Conservation (phyloP, 306 rosid species). For the Cercis canadensis region DNA sequence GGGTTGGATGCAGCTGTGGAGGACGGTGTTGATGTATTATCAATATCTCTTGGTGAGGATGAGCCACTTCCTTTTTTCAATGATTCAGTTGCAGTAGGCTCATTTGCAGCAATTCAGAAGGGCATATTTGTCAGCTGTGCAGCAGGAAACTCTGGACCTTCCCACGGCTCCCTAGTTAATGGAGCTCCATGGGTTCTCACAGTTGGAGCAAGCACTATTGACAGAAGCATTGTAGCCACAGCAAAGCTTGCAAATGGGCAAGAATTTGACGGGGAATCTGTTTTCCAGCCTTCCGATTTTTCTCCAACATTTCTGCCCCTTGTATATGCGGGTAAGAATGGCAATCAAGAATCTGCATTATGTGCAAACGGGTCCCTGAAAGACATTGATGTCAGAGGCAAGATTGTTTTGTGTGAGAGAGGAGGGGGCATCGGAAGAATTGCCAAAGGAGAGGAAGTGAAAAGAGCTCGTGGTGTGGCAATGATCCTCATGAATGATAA, state of each 20-base stretch:
- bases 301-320: conserved; percentile 48
- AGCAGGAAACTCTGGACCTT: conserved; percentile 74
- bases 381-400: conserved; percentile 50
- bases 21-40: conserved; percentile 72
- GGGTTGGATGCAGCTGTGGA: conserved; percentile 58
- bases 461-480: conserved; percentile 63
- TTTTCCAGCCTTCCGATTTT: conserved; percentile 54
- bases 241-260: conserved; percentile 57
- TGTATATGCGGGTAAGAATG: conserved; percentile 58
- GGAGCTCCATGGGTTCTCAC: conserved; percentile 84
- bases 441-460: conserved; percentile 68
- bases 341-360: conserved; percentile 50
- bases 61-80: conserved; percentile 51
- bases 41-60: conserved; percentile 59
- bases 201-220: conserved; percentile 68
- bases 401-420: conserved; percentile 67
- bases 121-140: conserved; percentile 77
- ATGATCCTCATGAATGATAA: conserved; percentile 72
- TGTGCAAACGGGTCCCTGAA: conserved; percentile 61
- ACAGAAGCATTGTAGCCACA: conserved; percentile 56
- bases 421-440: conserved; percentile 65
- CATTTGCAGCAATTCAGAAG: conserved; percentile 70
- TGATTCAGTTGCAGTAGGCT: conserved; percentile 63
- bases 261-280: conserved; percentile 52
- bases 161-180: conserved; percentile 43